Evolutionary conservation across 1,284 basidiomycete genomes (phyloP).

Genomic region (Bondarzewia mesenterica): DNA sequence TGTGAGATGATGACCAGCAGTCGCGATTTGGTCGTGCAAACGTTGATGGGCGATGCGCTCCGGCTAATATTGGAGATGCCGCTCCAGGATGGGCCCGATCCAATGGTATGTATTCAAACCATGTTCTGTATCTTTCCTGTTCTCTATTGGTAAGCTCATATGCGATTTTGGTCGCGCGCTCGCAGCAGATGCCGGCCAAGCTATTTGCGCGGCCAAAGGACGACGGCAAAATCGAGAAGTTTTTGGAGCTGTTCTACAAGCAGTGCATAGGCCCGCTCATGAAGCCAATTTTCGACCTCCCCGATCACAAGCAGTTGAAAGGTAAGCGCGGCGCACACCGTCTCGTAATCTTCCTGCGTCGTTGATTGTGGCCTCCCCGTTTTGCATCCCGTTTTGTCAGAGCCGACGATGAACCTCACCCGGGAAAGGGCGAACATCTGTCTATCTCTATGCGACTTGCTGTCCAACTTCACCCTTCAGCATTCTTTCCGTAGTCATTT

Average conservation of each 20-base stretch:
- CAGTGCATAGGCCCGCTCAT: constrained; percentile 69
- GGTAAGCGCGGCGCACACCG: constrained; percentile 33
- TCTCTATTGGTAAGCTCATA: neutral
- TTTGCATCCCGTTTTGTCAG: constrained; percentile 31
- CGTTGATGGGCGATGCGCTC: constrained; percentile 87
- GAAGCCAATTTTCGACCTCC: constrained; percentile 71
- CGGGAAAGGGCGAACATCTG: constrained; percentile 73
- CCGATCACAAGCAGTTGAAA: constrained; percentile 61
- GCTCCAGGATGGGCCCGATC: constrained; percentile 19
- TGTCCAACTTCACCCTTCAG: constrained; percentile 83
- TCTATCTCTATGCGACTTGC: constrained; percentile 81
- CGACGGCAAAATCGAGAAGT: constrained; percentile 80
- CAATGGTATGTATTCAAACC: constrained; percentile 9
- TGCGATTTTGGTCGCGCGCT: neutral
- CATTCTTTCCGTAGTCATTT: constrained; percentile 90
- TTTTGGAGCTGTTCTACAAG: constrained; percentile 90
- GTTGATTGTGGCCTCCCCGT: constrained; percentile 1
- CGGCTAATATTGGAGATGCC: constrained; percentile 79
- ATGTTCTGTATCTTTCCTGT: neutral
- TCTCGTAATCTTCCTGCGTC: neutral
- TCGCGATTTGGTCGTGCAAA: constrained; percentile 82
- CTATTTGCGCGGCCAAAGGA: constrained; percentile 60
- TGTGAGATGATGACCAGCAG: constrained; percentile 74
- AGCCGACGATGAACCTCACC: constrained; percentile 44
- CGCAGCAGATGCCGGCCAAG: constrained; percentile 22